A percentile compares a stretch with the other conserved stretches of the same genome.
Conservation (phyloP, 2,329 filamentous ascomycete species). For the Fusarium pininemorale region DNA sequence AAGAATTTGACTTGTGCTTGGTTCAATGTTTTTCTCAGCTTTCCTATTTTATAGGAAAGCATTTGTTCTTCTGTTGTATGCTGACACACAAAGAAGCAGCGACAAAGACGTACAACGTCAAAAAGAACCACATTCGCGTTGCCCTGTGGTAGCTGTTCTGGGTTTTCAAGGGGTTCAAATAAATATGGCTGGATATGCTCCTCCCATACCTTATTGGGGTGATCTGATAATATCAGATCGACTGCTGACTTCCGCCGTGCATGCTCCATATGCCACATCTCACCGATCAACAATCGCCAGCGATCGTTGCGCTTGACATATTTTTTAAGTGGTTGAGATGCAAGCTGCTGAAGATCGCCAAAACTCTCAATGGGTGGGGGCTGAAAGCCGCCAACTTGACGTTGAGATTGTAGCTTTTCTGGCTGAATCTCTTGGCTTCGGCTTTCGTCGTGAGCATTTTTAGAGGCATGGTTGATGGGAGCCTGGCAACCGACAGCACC, state of each 20-base stretch:
- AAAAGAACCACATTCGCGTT: slow-evolving; percentile 37
- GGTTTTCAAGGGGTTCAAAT: slow-evolving; percentile 18
- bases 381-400: background rate
- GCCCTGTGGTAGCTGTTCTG: slow-evolving; percentile 7
- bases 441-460: background rate
- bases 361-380: slow-evolving; percentile 37
- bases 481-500: background rate
- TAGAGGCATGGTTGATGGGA: background rate
- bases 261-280: slow-evolving; percentile 46
- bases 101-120: slow-evolving; percentile 45
- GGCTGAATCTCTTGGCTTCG: background rate
- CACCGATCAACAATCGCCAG: slow-evolving; percentile 43
- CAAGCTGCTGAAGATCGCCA: slow-evolving; percentile 39
- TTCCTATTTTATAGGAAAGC: slow-evolving; percentile 17
- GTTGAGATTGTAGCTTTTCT: background rate
- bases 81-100: slow-evolving; percentile 44
- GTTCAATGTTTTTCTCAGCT: slow-evolving; percentile 29
- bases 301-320: slow-evolving; percentile 44
- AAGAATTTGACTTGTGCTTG: slow-evolving; percentile 22
- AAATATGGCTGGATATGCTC: slow-evolving; percentile 29
- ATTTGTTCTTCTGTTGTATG: slow-evolving; percentile 35
- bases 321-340: slow-evolving; percentile 15
- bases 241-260: slow-evolving; percentile 42
- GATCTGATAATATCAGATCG: slow-evolving; percentile 26
- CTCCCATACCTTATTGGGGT: slow-evolving; percentile 32